Conservation (phyloP, 306 rosid species). For the Ochetophila trinervis region DNA sequence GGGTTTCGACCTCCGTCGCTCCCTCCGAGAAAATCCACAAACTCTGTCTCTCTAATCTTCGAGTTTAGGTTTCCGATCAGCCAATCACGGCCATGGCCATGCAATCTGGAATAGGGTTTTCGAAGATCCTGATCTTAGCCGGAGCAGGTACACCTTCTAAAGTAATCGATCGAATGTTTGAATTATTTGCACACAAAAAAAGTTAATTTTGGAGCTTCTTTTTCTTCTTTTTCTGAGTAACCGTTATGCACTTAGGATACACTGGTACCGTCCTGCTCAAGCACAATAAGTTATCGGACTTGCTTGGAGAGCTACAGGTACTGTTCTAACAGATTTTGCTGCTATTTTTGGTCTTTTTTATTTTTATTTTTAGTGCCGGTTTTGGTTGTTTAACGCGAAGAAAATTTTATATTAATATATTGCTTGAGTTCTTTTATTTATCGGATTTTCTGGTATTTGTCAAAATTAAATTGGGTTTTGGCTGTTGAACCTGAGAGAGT, state of each 20-base stretch:
- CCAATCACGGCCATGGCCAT: conserved; percentile 56
- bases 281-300: conserved; percentile 70
- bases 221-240: conserved; percentile 19
- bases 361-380: conserved; percentile 2
- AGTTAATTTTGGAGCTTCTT: neutral
- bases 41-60: neutral
- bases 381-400: neutral
- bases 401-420: neutral
- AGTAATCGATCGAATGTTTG: neutral
- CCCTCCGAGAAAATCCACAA: neutral
- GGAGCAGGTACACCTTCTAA: conserved; percentile 52
- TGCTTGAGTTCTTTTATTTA: neutral
- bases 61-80: conserved; percentile 19
- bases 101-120: conserved; percentile 63
- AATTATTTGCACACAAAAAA: neutral
- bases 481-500: too few relatives aligned
- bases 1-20: neutral
- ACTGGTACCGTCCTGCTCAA: conserved; percentile 62
- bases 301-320: conserved; percentile 82
- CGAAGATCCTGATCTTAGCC: conserved; percentile 59
- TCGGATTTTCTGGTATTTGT: too few relatives aligned
- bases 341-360: neutral
- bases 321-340: neutral
- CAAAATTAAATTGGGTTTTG: too few relatives aligned
- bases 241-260: conserved; percentile 51